Base-by-base conservation (phyloP, 2,329 filamentous ascomycete species). In the Mollisiaceae sp. region DNA sequence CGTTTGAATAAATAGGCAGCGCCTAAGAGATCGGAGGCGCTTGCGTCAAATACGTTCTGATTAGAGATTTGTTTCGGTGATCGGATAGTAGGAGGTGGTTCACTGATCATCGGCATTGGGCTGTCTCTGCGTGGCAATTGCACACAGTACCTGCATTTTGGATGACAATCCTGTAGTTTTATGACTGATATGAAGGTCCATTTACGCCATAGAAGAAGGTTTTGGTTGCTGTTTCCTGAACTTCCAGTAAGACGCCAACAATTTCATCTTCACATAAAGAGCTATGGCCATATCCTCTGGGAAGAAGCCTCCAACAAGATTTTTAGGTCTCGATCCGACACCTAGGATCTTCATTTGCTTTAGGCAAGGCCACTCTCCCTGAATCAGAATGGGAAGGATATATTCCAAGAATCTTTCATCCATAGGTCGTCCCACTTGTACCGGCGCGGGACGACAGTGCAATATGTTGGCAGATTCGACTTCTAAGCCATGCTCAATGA, bases 401-500 rank as follows among this genome's bases (percentile, higher is more conserved):
- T 55, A 24, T 6, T 32, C n/a, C 50, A 55, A 32, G 22, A 35
- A 55, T 27, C 59, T 55, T 4, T 38, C 32, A 18, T 61, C 59
- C 59, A 61, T 61, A 18, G 59, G 59, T 32, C 43, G 36, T 2
- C 59, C 59, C 14, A 39, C 9, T n/a, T 55, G 47, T 15, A 43
- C 1, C 27, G 47, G 45, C 2, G 8, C 15, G 15, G 35, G 27
- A 11, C 47, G 59, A 43, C 59, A 61, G 18, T 20, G 20, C 2
- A 2, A 8, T 8, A 61, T 35, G 11, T 20, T 27, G 1, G 45
- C 27, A 41, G 9, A n/a, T 32, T 55, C 50, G 8, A 35, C 24
- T 24, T 61, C 59, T 5, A 61, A 14, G 1, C 59, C 59, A 55
- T 61, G 59, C 45, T 55, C 59, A 8, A 61, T 43, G 8, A 39